phyloP scores from a whole-genome alignment of 768 basidiomycete species.

The Pleurotus eryngii region DNA sequence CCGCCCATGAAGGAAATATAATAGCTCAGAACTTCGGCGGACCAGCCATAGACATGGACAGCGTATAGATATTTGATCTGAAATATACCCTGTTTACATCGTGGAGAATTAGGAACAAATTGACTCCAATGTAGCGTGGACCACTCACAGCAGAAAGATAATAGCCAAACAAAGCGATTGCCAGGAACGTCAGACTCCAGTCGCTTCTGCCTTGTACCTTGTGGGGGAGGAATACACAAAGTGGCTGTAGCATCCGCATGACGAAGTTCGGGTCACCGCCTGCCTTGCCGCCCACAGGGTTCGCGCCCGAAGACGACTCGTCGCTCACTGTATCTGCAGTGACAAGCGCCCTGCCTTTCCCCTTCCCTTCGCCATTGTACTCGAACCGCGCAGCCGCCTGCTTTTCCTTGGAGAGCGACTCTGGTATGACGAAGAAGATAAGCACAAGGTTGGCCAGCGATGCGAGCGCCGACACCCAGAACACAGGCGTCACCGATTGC shows the following conservation, averaged over 20 bases:
- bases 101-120: too few relatives aligned
- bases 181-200: constrained; percentile 79
- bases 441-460: constrained; percentile 57
- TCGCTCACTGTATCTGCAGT: constrained; percentile 15
- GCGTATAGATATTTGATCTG: constrained; percentile 84
- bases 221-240: constrained; percentile 71
- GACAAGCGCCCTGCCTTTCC: constrained; percentile 21
- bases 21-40: constrained; percentile 62
- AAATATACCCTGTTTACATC: constrained; percentile 53
- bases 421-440: constrained; percentile 67
- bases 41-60: constrained; percentile 69
- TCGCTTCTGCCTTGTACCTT: constrained; percentile 49
- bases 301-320: not conserved
- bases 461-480: constrained; percentile 41
- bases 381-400: constrained; percentile 28
- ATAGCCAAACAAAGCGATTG: constrained; percentile 55
- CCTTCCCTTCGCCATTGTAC: constrained; percentile 18
- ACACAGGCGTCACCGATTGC: constrained; percentile 41
- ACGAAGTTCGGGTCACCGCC: constrained; percentile 17
- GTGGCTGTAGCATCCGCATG: constrained; percentile 46
- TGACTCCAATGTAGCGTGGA: not conserved
- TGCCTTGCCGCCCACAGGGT: not conserved
- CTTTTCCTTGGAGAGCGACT: constrained; percentile 48
- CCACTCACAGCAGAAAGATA: constrained; percentile 63
- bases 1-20: constrained; percentile 71